These are phyloP conservation scores for Dactylellina sp. DNA, from an alignment of 2,329 filamentous ascomycete genomes.

Conservation along the genomic window DNA sequence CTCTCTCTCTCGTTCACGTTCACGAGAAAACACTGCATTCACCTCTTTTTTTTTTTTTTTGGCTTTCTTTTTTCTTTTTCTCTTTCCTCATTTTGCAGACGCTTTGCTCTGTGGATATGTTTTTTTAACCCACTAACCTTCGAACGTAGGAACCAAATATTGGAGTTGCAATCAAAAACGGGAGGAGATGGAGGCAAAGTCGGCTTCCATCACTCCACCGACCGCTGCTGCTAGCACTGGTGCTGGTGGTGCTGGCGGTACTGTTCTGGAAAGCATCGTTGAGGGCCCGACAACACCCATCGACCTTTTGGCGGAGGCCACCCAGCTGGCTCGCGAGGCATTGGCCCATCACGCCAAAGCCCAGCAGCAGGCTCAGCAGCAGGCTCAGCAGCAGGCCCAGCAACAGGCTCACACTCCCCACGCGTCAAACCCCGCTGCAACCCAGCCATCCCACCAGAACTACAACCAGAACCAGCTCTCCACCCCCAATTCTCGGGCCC, in stretches of 20 bases:
- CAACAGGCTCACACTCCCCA: slow-evolving; percentile 12
- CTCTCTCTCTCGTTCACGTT: too few species aligned
- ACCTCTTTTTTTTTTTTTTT: not conserved
- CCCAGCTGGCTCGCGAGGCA: slow-evolving; percentile 55
- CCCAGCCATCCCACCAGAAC: not conserved
- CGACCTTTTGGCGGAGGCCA: slow-evolving; percentile 52
- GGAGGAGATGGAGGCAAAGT: slow-evolving; percentile 39
- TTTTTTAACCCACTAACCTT: too few species aligned
- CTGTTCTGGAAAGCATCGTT: too few species aligned
- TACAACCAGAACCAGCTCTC: too few species aligned
- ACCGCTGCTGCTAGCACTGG: not conserved
- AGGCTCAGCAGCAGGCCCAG: too few species aligned
- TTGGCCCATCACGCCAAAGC: slow-evolving; percentile 37
- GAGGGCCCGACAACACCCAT: slow-evolving; percentile 46
- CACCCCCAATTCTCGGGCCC: too few species aligned
- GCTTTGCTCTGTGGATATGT: too few species aligned
- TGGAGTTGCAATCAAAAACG: not conserved
- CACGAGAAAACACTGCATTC: too few species aligned
- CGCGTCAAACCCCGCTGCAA: slow-evolving; percentile 33
- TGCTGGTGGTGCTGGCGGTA: slow-evolving; percentile 7
- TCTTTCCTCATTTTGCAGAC: not conserved
- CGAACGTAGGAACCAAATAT: too few species aligned
- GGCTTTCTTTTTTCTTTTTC: not conserved
- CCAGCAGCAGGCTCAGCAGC: too few species aligned
- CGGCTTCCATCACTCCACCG: slow-evolving; percentile 23